Conservation (phyloP, 768 basidiomycete genomes). For the Tylopilus subfusipes region DNA sequence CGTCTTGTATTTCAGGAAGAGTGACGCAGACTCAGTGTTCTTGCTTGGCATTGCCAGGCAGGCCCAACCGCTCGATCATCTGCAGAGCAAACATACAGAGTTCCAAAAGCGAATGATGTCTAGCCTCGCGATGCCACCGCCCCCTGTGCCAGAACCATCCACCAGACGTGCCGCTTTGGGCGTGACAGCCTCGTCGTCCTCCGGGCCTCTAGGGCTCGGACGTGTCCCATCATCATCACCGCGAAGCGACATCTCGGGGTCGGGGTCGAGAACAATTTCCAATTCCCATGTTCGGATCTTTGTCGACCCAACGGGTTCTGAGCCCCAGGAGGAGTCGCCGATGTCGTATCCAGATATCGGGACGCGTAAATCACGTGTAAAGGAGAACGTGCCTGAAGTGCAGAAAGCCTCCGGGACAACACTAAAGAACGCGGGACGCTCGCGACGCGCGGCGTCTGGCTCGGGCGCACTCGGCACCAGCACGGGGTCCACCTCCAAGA, state of each 20-base stretch:
- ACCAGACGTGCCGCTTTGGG: slow-evolving; percentile 45
- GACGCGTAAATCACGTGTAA: slow-evolving; percentile 72
- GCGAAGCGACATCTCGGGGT: slow-evolving; percentile 29
- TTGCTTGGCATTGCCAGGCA: slow-evolving; percentile 82
- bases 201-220: slow-evolving; percentile 22
- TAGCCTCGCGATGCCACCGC: slow-evolving; percentile 36
- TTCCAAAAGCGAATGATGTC: slow-evolving; percentile 93
- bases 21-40: slow-evolving; percentile 88
- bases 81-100: slow-evolving; percentile 73
- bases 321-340: slow-evolving; percentile 42
- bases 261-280: slow-evolving; percentile 37
- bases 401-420: slow-evolving; percentile 67
- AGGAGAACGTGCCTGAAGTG: slow-evolving; percentile 72
- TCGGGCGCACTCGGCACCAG: slow-evolving; percentile 12
- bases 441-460: slow-evolving; percentile 49
- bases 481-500: slow-evolving; percentile 46
- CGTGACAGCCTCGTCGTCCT: slow-evolving; percentile 37
- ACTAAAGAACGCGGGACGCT: slow-evolving; percentile 56
- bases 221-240: slow-evolving; percentile 15
- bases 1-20: slow-evolving; percentile 49
- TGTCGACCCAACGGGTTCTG: slow-evolving; percentile 61
- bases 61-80: slow-evolving; percentile 75
- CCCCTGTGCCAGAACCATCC: slow-evolving; percentile 35
- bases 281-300: slow-evolving; percentile 67
- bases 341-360: slow-evolving; percentile 68